A percentile compares a stretch with the other conserved stretches of the same genome.
phyloP scores from a whole-genome alignment of 306 rosid genomes.

The Cicer yamashitae region DNA sequence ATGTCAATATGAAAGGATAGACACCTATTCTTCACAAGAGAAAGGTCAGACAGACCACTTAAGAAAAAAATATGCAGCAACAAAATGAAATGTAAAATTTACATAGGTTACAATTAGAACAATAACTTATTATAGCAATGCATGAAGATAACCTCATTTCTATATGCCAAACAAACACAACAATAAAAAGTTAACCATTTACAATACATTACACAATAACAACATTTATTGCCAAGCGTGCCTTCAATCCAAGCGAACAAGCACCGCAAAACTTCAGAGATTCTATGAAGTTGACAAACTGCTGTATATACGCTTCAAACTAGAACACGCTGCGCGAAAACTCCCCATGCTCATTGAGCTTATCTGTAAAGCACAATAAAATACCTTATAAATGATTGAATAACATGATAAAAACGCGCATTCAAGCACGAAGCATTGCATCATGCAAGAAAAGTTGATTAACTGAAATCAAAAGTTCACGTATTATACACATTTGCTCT shows the following conservation, averaged over 20 bases:
- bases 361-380: slow-evolving; percentile 54
- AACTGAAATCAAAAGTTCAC: neutral
- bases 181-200: slow-evolving; percentile 44
- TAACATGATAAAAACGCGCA: neutral
- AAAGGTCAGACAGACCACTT: slow-evolving; percentile 31
- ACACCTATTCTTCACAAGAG: slow-evolving; percentile 34
- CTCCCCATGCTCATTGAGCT: slow-evolving; percentile 73
- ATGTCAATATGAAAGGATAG: neutral
- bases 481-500: slow-evolving; percentile 13
- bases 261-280: slow-evolving; percentile 30
- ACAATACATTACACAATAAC: slow-evolving; percentile 50
- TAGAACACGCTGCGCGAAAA: slow-evolving; percentile 70
- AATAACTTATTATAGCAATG: slow-evolving; percentile 48
- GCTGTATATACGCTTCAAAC: slow-evolving; percentile 98
- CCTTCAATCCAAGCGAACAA: slow-evolving; percentile 40
- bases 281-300: slow-evolving; percentile 65
- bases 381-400: neutral
- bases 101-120: slow-evolving; percentile 27
- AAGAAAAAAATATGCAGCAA: slow-evolving; percentile 21
- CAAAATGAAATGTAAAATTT: slow-evolving; percentile 47
- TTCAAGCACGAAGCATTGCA: neutral
- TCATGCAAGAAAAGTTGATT: neutral
- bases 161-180: slow-evolving; percentile 53
- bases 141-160: slow-evolving; percentile 52
- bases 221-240: slow-evolving; percentile 39